Base-by-base conservation (phyloP, 2,329 filamentous ascomycete genomes). In the Bipolaris sorokiniana region DNA sequence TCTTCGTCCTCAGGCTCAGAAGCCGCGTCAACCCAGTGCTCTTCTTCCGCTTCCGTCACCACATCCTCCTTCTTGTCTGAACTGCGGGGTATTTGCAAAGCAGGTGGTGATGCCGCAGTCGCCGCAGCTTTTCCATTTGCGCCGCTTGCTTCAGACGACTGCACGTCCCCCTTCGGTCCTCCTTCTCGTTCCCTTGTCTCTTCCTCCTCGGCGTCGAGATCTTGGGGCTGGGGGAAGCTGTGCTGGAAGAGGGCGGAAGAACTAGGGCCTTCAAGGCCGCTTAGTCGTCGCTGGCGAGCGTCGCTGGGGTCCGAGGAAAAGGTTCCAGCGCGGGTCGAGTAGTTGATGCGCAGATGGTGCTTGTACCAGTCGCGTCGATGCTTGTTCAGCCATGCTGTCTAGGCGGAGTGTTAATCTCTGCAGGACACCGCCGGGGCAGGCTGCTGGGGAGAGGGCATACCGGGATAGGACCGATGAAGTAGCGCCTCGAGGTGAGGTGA, bases 381-480 rank as follows among this genome's bases (percentile, higher is more conserved):
- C 58, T 82, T 84, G 64, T 84, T 84, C 51, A 88, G 79, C 86
- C 86, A 89, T 54, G 84, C 85, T 65, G 86, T 83, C 42, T 76
- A 50, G 4, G 16, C 3, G 22, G 34, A 7, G 46, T 7, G 46
- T 52, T 31, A 40, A 38, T 18, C 40, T 36, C n/a, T 33, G 31
- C 56, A 69, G 47, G 70, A 68, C 50, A 41, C 26, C 41, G 55
- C 38, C 54, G 13, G 33, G 41, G 9, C n/a, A 36, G 51, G 18
- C 16, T 23, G n/a, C 22, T 40, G 23, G n/a, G 18, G 47, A 38
- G 58, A 34, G 36, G 46, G 62, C 71, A 52, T 71, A 76, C 73
- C 20, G 86, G 86, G 34, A 88, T 85, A 34, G 86, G 86, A 0
- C 86, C 86, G 56, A 89, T 86, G 74, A 89, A 89, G 74, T 83